phyloP scores from a whole-genome alignment of 208 protist genomes.

The Crithidia acanthocephali region DNA sequence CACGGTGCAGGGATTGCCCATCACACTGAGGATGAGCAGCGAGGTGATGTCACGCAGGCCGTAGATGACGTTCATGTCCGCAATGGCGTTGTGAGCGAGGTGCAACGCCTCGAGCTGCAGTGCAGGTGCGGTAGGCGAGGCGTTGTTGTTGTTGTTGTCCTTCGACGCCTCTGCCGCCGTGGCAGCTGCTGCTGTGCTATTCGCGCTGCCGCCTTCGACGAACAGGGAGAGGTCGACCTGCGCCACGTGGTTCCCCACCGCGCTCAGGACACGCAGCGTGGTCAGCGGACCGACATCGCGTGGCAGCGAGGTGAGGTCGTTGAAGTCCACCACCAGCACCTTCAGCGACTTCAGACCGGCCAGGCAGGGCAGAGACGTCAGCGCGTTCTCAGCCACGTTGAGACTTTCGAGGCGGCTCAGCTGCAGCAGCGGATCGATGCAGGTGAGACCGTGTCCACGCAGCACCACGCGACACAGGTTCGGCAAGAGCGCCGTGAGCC shows the following conservation, averaged over 20 bases:
- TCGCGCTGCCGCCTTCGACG: too few species aligned
- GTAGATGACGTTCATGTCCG: conserved; percentile 71
- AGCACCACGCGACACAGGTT: conserved; percentile 52
- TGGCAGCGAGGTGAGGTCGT: conserved; percentile 54
- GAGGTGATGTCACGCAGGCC: conserved; percentile 70
- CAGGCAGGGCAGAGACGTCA: conserved; percentile 56
- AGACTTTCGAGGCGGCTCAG: conserved; percentile 59
- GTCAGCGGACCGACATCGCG: conserved; percentile 47
- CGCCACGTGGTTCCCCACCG: conserved; percentile 86
- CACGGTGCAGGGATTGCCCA: conserved; percentile 75
- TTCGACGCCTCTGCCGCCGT: neutral
- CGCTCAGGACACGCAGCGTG: conserved; percentile 76
- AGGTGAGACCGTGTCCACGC: conserved; percentile 55
- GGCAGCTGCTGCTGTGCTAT: neutral
- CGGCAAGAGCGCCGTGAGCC: conserved; percentile 21
- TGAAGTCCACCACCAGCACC: conserved; percentile 76
- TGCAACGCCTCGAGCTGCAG: conserved; percentile 83
- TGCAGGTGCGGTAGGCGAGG: neutral
- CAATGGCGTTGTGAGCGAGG: conserved; percentile 84
- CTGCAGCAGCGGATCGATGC: conserved; percentile 52
- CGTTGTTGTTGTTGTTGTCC: neutral
- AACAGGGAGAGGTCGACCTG: conserved; percentile 56
- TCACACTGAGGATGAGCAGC: conserved; percentile 92
- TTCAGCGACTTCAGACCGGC: conserved; percentile 38
- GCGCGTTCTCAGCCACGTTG: conserved; percentile 75